Evolutionary conservation across 371 early-diverging fungal species (phyloP).

Genomic region (Chytridium lagenaria): DNA sequence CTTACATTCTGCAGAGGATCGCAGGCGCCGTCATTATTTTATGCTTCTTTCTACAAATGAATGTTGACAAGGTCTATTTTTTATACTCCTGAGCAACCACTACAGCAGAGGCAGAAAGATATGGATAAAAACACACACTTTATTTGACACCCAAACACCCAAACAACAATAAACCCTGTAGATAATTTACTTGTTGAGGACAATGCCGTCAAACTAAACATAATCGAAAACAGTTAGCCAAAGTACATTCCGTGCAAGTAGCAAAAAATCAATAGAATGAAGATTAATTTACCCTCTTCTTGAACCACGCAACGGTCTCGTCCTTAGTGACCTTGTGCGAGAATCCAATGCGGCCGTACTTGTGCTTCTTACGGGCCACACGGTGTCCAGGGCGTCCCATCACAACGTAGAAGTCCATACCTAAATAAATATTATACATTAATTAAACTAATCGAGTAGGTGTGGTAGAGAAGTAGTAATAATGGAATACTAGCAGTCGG

Average conservation of each 20-base stretch:
- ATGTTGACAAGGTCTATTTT: no score
- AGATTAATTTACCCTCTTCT: constrained; percentile 53
- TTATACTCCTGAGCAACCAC: no score
- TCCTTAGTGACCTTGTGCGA: constrained; percentile 93
- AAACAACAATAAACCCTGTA: not conserved
- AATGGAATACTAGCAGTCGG: no score
- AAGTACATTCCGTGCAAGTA: no score
- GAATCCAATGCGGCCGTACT: constrained; percentile 85
- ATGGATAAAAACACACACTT: no score
- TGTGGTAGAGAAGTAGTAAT: no score
- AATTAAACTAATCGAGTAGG: no score
- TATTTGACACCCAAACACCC: no score
- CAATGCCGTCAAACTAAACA: constrained; percentile 87
- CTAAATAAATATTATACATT: constrained; percentile 28
- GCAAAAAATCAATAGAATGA: not conserved
- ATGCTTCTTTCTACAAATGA: no score
- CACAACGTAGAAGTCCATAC: constrained; percentile 98
- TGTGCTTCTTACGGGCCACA: constrained; percentile 95
- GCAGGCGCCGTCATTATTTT: no score
- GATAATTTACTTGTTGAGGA: constrained; percentile 76
- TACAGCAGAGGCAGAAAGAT: no score
- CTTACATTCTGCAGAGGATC: no score
- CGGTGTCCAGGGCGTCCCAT: constrained; percentile 98
- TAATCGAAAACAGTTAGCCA: constrained; percentile 27
- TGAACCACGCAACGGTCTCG: constrained; percentile 77